A percentile compares a stretch with the other conserved stretches of the same genome.
Evolutionary conservation across 306 rosid genomes (phyloP).

Genomic region (Citrullus mucosospermus): DNA sequence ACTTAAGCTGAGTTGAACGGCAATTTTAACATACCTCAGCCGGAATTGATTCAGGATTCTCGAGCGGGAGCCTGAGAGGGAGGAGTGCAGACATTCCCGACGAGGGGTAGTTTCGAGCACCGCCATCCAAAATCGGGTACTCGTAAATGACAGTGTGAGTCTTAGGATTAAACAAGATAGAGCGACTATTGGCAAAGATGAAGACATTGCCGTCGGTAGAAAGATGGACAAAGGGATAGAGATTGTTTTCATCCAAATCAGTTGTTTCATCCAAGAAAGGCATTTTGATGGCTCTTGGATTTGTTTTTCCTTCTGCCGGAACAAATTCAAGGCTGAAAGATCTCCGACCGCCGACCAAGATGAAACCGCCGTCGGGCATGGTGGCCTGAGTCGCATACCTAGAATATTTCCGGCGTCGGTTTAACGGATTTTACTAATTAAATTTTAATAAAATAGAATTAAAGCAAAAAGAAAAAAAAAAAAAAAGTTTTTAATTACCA

Average conservation of each 20-base stretch:
- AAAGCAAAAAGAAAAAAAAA: neutral
- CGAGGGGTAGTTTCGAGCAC: conserved; percentile 80
- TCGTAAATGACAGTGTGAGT: conserved; percentile 31
- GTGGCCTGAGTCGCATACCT: conserved; percentile 66
- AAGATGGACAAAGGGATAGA: conserved; percentile 67
- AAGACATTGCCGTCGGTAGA: conserved; percentile 62
- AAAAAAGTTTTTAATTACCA: conserved; percentile 26
- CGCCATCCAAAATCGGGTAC: conserved; percentile 38
- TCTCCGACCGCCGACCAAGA: conserved; percentile 63
- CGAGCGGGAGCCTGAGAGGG: conserved; percentile 31
- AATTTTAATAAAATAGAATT: neutral
- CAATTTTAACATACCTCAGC: conserved; percentile 16
- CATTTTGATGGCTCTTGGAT: neutral
- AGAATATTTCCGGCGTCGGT: neutral
- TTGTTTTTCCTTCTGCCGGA: conserved; percentile 29
- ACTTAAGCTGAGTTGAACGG: too few relatives aligned
- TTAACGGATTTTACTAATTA: neutral
- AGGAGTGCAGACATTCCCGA: conserved; percentile 69
- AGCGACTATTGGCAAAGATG: conserved; percentile 67
- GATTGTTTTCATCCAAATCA: conserved; percentile 80
- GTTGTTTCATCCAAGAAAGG: conserved; percentile 58
- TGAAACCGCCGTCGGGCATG: conserved; percentile 36
- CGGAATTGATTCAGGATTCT: neutral
- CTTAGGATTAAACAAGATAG: conserved; percentile 41
- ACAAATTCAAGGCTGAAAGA: conserved; percentile 53